These are phyloP conservation scores for Capsicum chinense DNA, from an alignment of 257 asterid species.

Conservation along the genomic window DNA sequence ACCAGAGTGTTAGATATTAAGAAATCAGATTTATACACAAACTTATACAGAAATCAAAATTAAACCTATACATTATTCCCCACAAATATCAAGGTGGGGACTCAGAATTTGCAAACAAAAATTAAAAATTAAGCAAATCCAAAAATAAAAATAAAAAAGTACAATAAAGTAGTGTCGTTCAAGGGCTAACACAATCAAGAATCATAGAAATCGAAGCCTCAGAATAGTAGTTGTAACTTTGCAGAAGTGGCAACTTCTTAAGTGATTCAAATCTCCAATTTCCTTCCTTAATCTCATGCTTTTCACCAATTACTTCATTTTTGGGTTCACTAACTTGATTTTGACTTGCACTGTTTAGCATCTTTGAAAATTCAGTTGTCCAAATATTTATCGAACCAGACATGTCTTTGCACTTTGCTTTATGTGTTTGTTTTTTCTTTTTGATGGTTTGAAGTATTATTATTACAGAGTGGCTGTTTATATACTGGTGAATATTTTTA, in stretches of 20 bases:
- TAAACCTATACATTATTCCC: neutral
- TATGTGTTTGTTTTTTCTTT: neutral
- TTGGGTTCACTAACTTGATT: neutral
- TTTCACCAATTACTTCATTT: constrained; percentile 1
- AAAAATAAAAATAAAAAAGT: neutral
- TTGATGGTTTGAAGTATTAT: neutral
- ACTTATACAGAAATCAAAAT: neutral
- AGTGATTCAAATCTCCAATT: neutral
- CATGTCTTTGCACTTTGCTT: neutral
- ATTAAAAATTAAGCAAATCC: no score
- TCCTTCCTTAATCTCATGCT: neutral
- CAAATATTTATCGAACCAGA: constrained; percentile 11
- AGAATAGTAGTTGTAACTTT: neutral
- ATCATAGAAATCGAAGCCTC: neutral
- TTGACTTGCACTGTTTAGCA: neutral
- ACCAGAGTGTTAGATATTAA: neutral
- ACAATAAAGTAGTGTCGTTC: neutral
- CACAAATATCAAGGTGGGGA: no score
- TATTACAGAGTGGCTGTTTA: neutral
- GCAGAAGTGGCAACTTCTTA: neutral
- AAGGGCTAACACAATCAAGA: constrained; percentile 8
- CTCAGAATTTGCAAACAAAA: neutral
- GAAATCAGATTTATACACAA: neutral
- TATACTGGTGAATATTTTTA: neutral
- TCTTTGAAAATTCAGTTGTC: constrained; percentile 15